These are phyloP conservation scores for Fragaria iinumae DNA, from an alignment of 306 rosid species.

Conservation along the genomic window DNA sequence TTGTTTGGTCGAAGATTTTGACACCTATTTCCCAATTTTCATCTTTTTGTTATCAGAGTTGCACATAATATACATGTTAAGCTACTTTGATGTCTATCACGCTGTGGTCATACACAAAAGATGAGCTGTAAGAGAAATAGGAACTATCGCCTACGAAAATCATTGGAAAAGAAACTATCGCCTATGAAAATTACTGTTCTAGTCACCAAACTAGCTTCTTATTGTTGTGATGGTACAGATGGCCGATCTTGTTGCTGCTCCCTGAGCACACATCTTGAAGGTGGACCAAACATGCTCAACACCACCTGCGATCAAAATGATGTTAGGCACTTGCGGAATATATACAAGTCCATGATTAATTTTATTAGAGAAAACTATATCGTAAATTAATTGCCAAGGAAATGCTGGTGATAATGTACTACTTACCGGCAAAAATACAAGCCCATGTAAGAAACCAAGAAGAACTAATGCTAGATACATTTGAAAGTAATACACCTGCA, in stretches of 20 bases:
- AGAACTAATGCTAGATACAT: slow-evolving; percentile 93
- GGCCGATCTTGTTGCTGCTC: slow-evolving; percentile 58
- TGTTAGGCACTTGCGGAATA: neutral
- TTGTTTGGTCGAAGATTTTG: neutral
- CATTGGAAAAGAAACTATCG: too few relatives aligned
- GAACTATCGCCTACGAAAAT: neutral
- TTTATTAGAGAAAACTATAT: neutral
- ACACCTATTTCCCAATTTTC: neutral
- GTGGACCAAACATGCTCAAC: slow-evolving; percentile 90
- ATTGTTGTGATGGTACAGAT: slow-evolving; percentile 48
- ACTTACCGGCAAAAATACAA: slow-evolving; percentile 91
- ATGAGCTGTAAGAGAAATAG: slow-evolving; percentile 6
- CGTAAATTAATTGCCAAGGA: neutral
- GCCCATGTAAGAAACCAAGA: slow-evolving; percentile 96
- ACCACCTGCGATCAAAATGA: slow-evolving; percentile 53
- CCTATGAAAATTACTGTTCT: neutral
- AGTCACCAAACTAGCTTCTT: neutral
- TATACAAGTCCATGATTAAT: neutral
- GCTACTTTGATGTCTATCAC: slow-evolving; percentile 7
- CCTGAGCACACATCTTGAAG: slow-evolving; percentile 56
- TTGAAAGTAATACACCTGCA: slow-evolving; percentile 94
- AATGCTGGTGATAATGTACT: neutral
- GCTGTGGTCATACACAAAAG: slow-evolving; percentile 7
- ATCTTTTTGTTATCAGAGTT: slow-evolving; percentile 11
- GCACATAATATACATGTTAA: slow-evolving; percentile 23